A percentile compares a stretch with the other conserved stretches of the same genome.
These are phyloP conservation scores for Friedmanniomyces simplex DNA, from an alignment of 495 filamentous ascomycete genomes.

Conservation along the genomic window DNA sequence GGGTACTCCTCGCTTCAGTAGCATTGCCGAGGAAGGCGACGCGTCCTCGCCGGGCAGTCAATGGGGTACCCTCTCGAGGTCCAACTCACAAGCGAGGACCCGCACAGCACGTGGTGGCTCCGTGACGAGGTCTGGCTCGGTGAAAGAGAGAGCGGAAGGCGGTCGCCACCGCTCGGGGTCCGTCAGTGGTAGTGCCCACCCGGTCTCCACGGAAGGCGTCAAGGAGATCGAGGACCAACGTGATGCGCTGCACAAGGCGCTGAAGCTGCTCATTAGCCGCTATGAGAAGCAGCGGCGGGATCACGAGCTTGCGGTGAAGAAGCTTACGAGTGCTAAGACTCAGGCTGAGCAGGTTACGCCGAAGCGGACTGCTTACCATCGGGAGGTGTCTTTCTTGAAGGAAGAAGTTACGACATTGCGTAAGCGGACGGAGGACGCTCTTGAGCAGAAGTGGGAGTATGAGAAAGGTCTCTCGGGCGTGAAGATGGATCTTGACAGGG, in stretches of 20 bases:
- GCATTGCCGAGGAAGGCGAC: slow-evolving; percentile 53
- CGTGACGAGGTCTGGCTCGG: slow-evolving; percentile 48
- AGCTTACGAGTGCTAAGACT: slow-evolving; percentile 69
- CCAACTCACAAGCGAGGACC: slow-evolving; percentile 49
- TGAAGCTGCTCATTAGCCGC: slow-evolving; percentile 78
- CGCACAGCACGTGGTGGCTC: slow-evolving; percentile 27
- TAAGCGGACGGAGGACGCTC: slow-evolving; percentile 81
- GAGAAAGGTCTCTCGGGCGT: slow-evolving; percentile 86
- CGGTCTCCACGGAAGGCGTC: slow-evolving; percentile 56
- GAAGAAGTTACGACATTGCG: slow-evolving; percentile 78
- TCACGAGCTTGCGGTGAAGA: slow-evolving; percentile 62
- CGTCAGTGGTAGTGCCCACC: background rate
- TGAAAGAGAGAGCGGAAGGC: slow-evolving; percentile 38
- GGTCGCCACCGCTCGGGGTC: slow-evolving; percentile 15
- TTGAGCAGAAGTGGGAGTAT: slow-evolving; percentile 94
- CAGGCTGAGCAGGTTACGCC: slow-evolving; percentile 59
- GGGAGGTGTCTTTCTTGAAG: slow-evolving; percentile 66
- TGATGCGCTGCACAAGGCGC: slow-evolving; percentile 77
- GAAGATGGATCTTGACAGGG: slow-evolving; percentile 95
- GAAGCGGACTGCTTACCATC: slow-evolving; percentile 65
- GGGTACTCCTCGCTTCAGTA: slow-evolving; percentile 41
- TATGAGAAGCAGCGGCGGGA: slow-evolving; percentile 73
- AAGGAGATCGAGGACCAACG: slow-evolving; percentile 90
- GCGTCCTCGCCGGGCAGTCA: slow-evolving; percentile 27
- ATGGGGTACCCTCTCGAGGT: slow-evolving; percentile 45